Conservation (phyloP, 495 filamentous ascomycete genomes). For the Penicillium steckii region DNA sequence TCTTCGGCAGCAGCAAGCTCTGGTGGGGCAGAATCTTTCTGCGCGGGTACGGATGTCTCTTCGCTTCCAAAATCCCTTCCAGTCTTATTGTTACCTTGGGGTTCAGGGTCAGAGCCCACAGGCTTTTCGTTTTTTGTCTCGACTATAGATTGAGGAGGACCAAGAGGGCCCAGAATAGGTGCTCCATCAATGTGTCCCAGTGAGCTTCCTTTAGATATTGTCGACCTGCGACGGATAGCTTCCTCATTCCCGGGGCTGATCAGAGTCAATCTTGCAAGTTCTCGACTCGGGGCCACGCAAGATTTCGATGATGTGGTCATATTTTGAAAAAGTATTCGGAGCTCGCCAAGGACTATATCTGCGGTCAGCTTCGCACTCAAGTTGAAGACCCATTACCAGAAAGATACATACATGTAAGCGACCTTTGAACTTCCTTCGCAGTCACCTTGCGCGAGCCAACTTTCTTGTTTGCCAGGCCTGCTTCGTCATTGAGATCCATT, state of each 20-base stretch:
- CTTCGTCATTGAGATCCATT: constrained; percentile 57
- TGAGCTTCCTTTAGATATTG: constrained; percentile 38
- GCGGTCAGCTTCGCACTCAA: not conserved
- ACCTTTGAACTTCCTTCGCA: constrained; percentile 61
- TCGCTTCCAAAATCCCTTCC: constrained; percentile 46
- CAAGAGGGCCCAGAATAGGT: constrained; percentile 51
- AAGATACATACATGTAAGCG: constrained; percentile 65
- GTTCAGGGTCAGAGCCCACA: constrained; percentile 8
- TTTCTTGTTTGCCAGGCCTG: constrained; percentile 57
- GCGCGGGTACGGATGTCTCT: not conserved
- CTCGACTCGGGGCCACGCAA: constrained; percentile 65
- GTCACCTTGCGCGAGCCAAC: constrained; percentile 63
- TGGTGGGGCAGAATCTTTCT: not conserved
- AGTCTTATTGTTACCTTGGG: not conserved
- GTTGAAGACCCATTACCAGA: not conserved
- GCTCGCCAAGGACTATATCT: constrained; percentile 62
- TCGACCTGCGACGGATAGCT: constrained; percentile 55
- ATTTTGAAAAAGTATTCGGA: constrained; percentile 68
- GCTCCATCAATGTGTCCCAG: constrained; percentile 54
- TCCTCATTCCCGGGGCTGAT: constrained; percentile 60
- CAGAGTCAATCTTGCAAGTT: constrained; percentile 80
- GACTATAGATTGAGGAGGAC: constrained; percentile 34
- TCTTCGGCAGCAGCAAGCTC: not conserved
- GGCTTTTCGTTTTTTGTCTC: constrained; percentile 17
- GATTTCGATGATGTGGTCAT: constrained; percentile 58